phyloP scores from a whole-genome alignment of 495 filamentous ascomycete genomes.

The Talaromyces liani region DNA sequence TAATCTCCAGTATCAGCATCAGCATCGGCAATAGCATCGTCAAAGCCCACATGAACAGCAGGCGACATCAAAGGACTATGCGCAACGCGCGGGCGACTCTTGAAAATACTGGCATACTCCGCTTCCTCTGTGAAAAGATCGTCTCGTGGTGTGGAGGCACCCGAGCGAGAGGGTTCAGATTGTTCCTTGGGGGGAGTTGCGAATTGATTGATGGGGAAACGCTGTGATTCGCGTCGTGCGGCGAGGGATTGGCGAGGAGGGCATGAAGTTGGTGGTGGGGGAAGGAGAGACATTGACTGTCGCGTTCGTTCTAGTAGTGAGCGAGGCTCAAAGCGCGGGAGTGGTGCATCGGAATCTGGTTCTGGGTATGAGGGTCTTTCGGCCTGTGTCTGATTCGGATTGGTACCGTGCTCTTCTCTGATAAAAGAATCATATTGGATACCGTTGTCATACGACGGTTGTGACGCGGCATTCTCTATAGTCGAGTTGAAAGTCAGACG shows the following conservation, averaged over 20 bases:
- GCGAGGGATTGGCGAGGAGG: conserved; percentile 22
- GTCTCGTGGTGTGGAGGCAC: conserved; percentile 46
- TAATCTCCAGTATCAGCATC: not conserved
- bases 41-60: conserved; percentile 29
- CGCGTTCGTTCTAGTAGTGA: conserved; percentile 67
- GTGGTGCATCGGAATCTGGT: conserved; percentile 17
- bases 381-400: not conserved
- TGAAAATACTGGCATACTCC: conserved; percentile 81
- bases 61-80: conserved; percentile 65
- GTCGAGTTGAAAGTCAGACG: not conserved
- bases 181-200: conserved; percentile 44
- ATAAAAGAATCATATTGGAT: not conserved
- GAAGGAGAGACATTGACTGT: conserved; percentile 66
- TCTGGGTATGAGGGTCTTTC: conserved; percentile 12
- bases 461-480: not conserved
- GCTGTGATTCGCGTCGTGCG: conserved; percentile 33
- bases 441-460: not conserved
- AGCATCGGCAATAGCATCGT: not conserved
- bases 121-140: conserved; percentile 58
- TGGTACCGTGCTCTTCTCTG: not conserved
- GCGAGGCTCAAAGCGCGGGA: conserved; percentile 15
- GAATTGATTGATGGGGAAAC: conserved; percentile 55
- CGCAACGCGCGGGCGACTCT: conserved; percentile 71
- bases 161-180: conserved; percentile 25
- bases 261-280: conserved; percentile 18